Conservation (phyloP, 176 grass and related monocot genomes). For the Calamus simplicifolius region DNA sequence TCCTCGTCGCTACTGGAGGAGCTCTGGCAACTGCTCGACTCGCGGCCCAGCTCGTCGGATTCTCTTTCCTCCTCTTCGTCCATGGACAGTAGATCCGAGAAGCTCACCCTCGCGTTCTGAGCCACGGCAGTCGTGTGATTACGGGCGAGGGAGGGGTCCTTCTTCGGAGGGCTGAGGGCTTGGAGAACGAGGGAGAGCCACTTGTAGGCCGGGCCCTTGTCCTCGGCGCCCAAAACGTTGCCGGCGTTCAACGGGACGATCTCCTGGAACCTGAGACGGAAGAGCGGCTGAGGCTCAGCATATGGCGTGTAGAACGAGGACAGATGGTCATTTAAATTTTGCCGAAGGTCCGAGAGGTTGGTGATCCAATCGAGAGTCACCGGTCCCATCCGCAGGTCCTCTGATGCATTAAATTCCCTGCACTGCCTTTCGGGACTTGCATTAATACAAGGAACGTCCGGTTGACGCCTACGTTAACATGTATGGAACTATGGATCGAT, state of each 20-base stretch:
- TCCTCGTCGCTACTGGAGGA: constrained; percentile 41
- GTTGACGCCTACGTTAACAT: no score
- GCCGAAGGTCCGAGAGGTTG: no score
- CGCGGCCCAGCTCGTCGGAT: background rate
- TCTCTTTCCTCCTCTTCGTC: constrained; percentile 17
- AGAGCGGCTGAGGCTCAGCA: no score
- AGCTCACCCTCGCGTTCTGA: constrained; percentile 18
- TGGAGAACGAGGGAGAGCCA: constrained; percentile 62
- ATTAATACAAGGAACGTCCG: no score
- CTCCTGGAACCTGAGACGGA: constrained; percentile 64
- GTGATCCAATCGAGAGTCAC: no score
- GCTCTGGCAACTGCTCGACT: background rate
- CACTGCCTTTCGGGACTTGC: no score
- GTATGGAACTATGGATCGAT: no score
- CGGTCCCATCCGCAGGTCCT: no score
- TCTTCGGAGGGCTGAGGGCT: constrained; percentile 26
- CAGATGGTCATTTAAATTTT: no score
- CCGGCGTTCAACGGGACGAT: constrained; percentile 77
- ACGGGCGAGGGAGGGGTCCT: background rate
- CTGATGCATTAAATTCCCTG: no score
- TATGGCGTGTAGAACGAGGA: no score
- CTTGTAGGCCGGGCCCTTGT: constrained; percentile 40
- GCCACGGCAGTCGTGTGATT: background rate
- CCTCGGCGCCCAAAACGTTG: constrained; percentile 69
- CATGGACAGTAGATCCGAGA: constrained; percentile 32